These are phyloP conservation scores for Cytospora paraplurivora DNA, from an alignment of 2,329 filamentous ascomycete species.

Conservation along the genomic window DNA sequence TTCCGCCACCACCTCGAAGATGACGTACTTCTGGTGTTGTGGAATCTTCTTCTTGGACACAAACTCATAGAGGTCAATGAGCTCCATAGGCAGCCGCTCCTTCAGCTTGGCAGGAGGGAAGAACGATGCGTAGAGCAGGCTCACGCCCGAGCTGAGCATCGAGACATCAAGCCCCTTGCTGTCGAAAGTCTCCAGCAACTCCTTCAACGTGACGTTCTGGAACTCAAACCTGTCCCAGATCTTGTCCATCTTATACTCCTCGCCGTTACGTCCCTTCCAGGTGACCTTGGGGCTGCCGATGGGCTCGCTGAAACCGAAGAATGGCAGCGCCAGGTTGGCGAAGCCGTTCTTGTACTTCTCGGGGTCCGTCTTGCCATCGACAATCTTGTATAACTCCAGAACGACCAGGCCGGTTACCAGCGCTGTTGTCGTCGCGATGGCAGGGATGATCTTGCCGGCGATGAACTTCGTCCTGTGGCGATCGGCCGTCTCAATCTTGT, in stretches of 20 bases:
- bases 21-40: slow-evolving; percentile 89
- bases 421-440: slow-evolving; percentile 95
- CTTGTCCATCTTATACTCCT: slow-evolving; percentile 80
- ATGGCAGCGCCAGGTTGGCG: slow-evolving; percentile 91
- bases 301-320: slow-evolving; percentile 98
- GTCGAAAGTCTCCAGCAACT: slow-evolving; percentile 83
- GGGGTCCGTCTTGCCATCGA: slow-evolving; percentile 94
- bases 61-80: slow-evolving; percentile 83
- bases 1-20: slow-evolving; percentile 94
- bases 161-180: slow-evolving; percentile 78
- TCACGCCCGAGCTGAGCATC: slow-evolving; percentile 98
- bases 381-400: slow-evolving; percentile 92
- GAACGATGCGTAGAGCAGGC: slow-evolving; percentile 91
- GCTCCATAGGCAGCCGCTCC: slow-evolving; percentile 79
- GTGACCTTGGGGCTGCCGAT: slow-evolving; percentile 91
- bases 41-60: slow-evolving; percentile 93
- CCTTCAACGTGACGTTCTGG: slow-evolving; percentile 77
- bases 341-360: slow-evolving; percentile 99
- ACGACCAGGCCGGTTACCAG: slow-evolving; percentile 92
- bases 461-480: slow-evolving; percentile 99
- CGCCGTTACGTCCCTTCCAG: slow-evolving; percentile 77
- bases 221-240: slow-evolving; percentile 98
- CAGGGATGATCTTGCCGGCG: slow-evolving; percentile 98
- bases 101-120: slow-evolving; percentile 78
- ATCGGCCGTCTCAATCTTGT: slow-evolving; percentile 91